Evolutionary conservation across 2,329 filamentous ascomycete genomes (phyloP).

Genomic region (Ophiocordyceps camponoti-leonardi): DNA sequence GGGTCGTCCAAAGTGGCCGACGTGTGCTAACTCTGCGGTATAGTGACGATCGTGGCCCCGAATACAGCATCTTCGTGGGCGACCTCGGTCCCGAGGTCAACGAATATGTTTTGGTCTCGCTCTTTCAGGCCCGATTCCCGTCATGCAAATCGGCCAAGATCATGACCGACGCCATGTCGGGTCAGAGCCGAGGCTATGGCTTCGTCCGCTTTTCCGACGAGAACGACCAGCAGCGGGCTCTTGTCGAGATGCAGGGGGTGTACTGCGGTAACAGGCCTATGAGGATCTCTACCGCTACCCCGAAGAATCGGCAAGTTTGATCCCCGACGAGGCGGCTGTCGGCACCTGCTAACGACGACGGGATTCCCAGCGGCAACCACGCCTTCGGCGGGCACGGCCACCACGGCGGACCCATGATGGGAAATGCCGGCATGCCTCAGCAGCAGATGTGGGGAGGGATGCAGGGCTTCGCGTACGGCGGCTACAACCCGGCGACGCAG

Average conservation of each 20-base stretch:
- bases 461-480: constrained; percentile 21
- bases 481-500: constrained; percentile 30
- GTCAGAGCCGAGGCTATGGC: constrained; percentile 93
- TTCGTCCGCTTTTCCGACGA: constrained; percentile 97
- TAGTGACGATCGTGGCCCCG: constrained; percentile 87
- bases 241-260: constrained; percentile 97
- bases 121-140: constrained; percentile 91
- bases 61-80: constrained; percentile 95
- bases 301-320: constrained; percentile 61
- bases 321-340: background rate
- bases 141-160: constrained; percentile 99
- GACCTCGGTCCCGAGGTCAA: constrained; percentile 97
- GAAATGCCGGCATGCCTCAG: constrained; percentile 22
- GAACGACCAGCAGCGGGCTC: constrained; percentile 84
- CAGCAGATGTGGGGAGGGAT: constrained; percentile 26
- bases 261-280: constrained; percentile 98
- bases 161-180: constrained; percentile 97
- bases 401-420: constrained; percentile 28
- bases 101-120: constrained; percentile 90
- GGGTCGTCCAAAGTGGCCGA: background rate
- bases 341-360: constrained; percentile 1
- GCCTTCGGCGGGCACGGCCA: constrained; percentile 18
- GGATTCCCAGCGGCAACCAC: constrained; percentile 18
- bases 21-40: background rate
- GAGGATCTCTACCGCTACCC: constrained; percentile 94